Evolutionary conservation across 805 yeast species (phyloP).

Genomic region (Kodamaea hsintzibuensis): DNA sequence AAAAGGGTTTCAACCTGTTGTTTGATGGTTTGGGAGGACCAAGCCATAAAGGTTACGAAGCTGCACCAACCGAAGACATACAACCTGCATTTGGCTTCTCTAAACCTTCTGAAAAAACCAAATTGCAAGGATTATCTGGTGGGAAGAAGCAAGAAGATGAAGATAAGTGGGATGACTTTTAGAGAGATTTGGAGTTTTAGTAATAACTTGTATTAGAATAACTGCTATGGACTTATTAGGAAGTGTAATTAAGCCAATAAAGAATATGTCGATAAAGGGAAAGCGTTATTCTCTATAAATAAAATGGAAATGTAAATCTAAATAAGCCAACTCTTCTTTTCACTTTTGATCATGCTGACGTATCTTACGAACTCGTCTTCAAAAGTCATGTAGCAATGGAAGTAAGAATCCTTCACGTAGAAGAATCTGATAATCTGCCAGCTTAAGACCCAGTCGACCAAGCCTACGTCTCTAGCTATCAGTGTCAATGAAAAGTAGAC

Average conservation of each 20-base stretch:
- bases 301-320: not conserved
- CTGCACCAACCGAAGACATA: slow-evolving; percentile 25
- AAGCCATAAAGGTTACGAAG: slow-evolving; percentile 24
- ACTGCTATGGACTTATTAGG: not conserved
- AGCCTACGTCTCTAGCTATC: slow-evolving; percentile 63
- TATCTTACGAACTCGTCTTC: slow-evolving; percentile 43
- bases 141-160: slow-evolving; percentile 47
- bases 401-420: slow-evolving; percentile 62
- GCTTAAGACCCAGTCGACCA: slow-evolving; percentile 62
- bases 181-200: not conserved
- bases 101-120: slow-evolving; percentile 60
- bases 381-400: slow-evolving; percentile 46
- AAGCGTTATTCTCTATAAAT: no score
- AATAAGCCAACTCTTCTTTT: not conserved
- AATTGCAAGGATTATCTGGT: slow-evolving; percentile 50
- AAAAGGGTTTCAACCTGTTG: slow-evolving; percentile 41
- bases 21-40: slow-evolving; percentile 55
- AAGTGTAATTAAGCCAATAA: no score
- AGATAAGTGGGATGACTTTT: slow-evolving; percentile 73
- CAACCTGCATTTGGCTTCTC: slow-evolving; percentile 69
- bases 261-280: no score
- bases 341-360: slow-evolving; percentile 3
- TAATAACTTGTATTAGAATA: no score
- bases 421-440: slow-evolving; percentile 55
- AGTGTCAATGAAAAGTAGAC: slow-evolving; percentile 55